Conservation (phyloP, 2,329 filamentous ascomycete genomes). For the Nothomitra cinnamomea region DNA sequence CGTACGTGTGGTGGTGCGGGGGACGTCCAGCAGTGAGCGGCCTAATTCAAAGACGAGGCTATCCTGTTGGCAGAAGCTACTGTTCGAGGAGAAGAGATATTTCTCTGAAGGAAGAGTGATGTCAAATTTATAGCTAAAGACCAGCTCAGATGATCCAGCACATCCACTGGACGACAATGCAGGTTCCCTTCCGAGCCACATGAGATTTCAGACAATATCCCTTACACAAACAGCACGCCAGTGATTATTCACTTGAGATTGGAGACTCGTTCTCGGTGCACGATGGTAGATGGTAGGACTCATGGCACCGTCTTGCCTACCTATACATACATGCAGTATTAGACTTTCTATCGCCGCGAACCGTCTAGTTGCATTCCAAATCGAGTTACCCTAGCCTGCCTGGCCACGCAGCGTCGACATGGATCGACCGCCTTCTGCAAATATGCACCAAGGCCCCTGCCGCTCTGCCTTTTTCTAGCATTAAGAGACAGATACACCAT, state of each 20-base stretch:
- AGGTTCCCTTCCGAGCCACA: conserved; percentile 3
- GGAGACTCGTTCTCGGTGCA: neutral
- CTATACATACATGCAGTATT: too few species aligned
- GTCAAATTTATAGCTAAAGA: neutral
- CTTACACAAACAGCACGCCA: neutral
- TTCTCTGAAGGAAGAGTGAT: neutral
- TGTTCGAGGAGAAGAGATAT: neutral
- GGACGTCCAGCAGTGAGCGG: too few species aligned
- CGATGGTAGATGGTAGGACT: neutral
- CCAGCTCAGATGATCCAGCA: neutral
- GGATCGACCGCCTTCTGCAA: too few species aligned
- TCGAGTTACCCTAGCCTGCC: too few species aligned
- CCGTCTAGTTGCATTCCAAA: too few species aligned
- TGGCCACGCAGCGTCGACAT: too few species aligned
- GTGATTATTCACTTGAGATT: neutral
- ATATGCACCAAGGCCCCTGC: too few species aligned
- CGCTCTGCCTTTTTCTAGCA: too few species aligned
- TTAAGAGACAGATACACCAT: too few species aligned
- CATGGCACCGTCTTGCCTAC: neutral
- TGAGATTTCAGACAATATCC: neutral
- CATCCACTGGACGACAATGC: neutral
- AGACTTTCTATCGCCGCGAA: too few species aligned
- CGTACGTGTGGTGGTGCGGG: neutral
- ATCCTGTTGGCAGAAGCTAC: neutral
- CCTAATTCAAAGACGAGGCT: neutral